Evolutionary conservation across 1,284 basidiomycete species (phyloP).

Genomic region (Schizophyllum commune): DNA sequence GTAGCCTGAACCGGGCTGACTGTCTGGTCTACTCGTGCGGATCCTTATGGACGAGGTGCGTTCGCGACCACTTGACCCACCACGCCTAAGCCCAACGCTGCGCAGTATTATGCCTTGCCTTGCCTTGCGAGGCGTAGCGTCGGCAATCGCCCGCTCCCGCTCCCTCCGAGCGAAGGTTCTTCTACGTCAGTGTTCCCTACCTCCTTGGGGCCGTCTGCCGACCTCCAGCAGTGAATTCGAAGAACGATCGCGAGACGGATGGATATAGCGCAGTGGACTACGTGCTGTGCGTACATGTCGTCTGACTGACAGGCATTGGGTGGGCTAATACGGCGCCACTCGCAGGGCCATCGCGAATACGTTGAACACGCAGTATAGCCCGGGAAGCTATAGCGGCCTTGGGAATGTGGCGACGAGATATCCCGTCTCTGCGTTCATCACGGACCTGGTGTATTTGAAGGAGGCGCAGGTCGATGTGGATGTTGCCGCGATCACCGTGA

Average conservation of each 20-base stretch:
- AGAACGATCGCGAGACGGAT: conserved; percentile 87
- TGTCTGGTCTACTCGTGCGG: conserved; percentile 88
- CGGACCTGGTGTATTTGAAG: conserved; percentile 76
- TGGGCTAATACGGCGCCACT: conserved; percentile 3
- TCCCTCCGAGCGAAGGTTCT: conserved; percentile 77
- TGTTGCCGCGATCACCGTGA: conserved; percentile 49
- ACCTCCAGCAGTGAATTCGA: conserved; percentile 65
- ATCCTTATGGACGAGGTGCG: conserved; percentile 82
- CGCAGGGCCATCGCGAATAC: conserved; percentile 62
- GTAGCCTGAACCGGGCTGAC: conserved; percentile 55
- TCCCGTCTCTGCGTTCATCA: conserved; percentile 69
- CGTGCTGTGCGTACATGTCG: conserved; percentile 43
- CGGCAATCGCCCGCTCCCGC: conserved; percentile 70
- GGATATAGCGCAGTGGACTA: conserved; percentile 84
- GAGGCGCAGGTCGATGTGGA: conserved; percentile 60
- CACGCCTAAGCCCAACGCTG: background rate
- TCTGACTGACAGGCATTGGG: conserved; percentile 9
- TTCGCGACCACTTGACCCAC: conserved; percentile 4
- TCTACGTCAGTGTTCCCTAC: conserved; percentile 49
- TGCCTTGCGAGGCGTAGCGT: conserved; percentile 75
- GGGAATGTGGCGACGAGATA: conserved; percentile 36
- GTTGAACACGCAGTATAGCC: conserved; percentile 58
- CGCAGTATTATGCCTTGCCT: conserved; percentile 85
- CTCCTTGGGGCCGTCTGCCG: conserved; percentile 3
- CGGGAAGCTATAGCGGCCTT: conserved; percentile 40